phyloP scores from a whole-genome alignment of 2,329 filamentous ascomycete genomes.

The Nemania serpens region DNA sequence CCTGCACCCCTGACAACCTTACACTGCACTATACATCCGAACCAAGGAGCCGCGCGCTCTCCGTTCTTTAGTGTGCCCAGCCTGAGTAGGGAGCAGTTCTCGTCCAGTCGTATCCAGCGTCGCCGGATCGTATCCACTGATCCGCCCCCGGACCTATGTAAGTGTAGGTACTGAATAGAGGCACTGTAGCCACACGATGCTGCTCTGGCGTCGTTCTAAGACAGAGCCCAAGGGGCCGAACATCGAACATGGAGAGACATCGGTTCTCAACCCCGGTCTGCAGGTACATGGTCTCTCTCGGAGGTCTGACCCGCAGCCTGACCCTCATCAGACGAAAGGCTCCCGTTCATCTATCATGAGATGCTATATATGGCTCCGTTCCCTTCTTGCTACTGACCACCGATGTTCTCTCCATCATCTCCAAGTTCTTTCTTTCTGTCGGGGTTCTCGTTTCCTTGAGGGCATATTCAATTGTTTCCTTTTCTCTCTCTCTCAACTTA shows the following conservation, averaged over 20 bases:
- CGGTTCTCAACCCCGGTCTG: constrained; percentile 33
- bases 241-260: constrained; percentile 34
- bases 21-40: background rate
- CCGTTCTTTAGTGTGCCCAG: constrained; percentile 9
- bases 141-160: background rate
- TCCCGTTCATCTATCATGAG: constrained; percentile 29
- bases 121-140: background rate
- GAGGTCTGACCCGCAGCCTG: constrained; percentile 23
- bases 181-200: constrained; percentile 14
- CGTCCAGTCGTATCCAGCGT: constrained; percentile 14
- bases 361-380: constrained; percentile 39
- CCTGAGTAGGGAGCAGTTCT: constrained; percentile 20
- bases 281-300: constrained; percentile 24
- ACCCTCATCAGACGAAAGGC: constrained; percentile 32
- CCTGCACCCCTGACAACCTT: constrained; percentile 30
- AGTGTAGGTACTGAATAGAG: background rate
- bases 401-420: constrained; percentile 30
- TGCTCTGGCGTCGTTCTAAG: too few species aligned
- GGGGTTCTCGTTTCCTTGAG: constrained; percentile 37
- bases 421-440: constrained; percentile 35
- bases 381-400: constrained; percentile 13
- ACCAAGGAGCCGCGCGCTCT: constrained; percentile 37
- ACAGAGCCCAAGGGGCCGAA: constrained; percentile 25
- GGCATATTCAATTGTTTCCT: constrained; percentile 40
- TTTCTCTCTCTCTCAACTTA: constrained; percentile 30